These are phyloP conservation scores for Penicillium sp. DNA, from an alignment of 2,329 filamentous ascomycete genomes.

Conservation along the genomic window DNA sequence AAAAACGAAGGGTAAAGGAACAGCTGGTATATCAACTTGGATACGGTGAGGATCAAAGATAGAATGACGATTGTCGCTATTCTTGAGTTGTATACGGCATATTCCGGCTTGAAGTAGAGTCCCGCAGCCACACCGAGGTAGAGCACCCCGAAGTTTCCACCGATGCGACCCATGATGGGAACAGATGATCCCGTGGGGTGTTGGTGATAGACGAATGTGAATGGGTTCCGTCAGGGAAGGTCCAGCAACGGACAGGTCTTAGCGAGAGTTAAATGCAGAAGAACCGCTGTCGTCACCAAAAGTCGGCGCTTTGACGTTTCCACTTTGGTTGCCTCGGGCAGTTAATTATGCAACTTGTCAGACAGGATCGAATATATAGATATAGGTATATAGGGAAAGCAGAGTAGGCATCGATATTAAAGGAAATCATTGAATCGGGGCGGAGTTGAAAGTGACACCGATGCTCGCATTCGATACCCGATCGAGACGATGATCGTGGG, in stretches of 20 bases:
- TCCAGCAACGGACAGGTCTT: background rate
- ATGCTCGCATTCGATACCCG: constrained; percentile 3
- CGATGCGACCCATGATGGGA: constrained; percentile 11
- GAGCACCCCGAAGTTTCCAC: constrained; percentile 12
- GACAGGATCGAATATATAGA: background rate
- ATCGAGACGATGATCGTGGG: background rate
- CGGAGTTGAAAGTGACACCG: background rate
- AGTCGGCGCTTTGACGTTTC: background rate
- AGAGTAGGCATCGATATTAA: background rate
- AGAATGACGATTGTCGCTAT: constrained; percentile 21
- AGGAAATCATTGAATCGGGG: background rate
- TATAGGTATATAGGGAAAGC: background rate
- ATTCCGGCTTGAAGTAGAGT: constrained; percentile 25
- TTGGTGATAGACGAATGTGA: background rate
- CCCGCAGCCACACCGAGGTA: constrained; percentile 18
- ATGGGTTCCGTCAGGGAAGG: background rate
- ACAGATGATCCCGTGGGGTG: background rate
- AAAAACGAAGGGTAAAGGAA: constrained; percentile 57
- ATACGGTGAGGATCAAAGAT: constrained; percentile 20
- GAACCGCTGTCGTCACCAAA: too few relatives aligned
- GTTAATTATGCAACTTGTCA: too few relatives aligned
- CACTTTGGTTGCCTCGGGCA: background rate
- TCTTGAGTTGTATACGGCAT: constrained; percentile 29
- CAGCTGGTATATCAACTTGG: constrained; percentile 32
- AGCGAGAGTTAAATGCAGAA: background rate